Conservation (phyloP, 2,329 filamentous ascomycete genomes). For the Botrytis byssoidea region DNA sequence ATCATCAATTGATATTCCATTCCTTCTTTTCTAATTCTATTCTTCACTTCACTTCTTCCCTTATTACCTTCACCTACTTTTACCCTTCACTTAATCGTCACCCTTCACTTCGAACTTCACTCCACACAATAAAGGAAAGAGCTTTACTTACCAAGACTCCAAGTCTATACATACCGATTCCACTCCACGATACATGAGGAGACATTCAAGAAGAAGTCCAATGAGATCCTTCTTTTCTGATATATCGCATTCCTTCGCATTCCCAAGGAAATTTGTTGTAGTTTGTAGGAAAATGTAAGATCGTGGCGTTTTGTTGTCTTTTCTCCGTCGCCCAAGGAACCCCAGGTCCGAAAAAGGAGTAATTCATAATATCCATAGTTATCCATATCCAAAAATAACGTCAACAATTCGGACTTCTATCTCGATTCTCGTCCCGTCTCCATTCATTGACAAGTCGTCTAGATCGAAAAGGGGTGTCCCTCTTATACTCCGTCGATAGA, state of each 20-base stretch:
- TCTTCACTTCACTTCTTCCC: background rate
- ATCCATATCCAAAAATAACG: background rate
- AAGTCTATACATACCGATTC: background rate
- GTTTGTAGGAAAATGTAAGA: background rate
- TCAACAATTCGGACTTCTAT: background rate
- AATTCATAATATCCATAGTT: background rate
- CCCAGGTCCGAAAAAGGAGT: background rate
- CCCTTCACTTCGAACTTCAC: background rate
- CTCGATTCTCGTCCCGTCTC: background rate
- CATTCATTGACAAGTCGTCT: background rate
- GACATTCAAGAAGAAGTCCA: background rate
- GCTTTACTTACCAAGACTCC: background rate
- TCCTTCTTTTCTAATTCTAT: background rate
- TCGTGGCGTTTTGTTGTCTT: constrained; percentile 1
- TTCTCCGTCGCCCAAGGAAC: background rate
- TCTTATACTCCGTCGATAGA: background rate
- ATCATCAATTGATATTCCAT: background rate
- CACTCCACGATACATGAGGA: no score
- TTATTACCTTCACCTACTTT: background rate
- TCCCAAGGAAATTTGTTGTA: background rate
- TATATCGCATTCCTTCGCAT: background rate
- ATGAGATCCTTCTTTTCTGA: background rate
- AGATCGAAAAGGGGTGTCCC: background rate
- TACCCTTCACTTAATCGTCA: background rate
- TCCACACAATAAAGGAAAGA: background rate